phyloP scores from a whole-genome alignment of 2,329 filamentous ascomycete species.

The Xylariaceae sp. region DNA sequence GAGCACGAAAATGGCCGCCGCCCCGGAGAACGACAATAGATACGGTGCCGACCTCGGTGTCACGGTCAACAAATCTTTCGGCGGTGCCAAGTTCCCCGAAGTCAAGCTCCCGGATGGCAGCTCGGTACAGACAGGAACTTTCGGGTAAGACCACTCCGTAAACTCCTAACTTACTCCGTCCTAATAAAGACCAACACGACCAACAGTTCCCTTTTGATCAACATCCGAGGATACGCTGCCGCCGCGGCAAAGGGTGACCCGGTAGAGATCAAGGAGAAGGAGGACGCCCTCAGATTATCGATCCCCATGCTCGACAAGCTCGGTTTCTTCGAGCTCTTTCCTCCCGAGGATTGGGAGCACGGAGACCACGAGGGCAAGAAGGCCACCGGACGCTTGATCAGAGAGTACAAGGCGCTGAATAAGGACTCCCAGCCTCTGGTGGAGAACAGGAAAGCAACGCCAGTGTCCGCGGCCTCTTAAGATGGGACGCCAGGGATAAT shows the following conservation, averaged over 20 bases:
- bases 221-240: slow-evolving; percentile 26
- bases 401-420: slow-evolving; percentile 18
- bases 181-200: too few species aligned
- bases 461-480: too few species aligned
- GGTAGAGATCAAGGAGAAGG: slow-evolving; percentile 14
- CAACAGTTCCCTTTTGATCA: slow-evolving; percentile 19
- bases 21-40: too few species aligned
- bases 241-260: slow-evolving; percentile 22
- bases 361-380: slow-evolving; percentile 25
- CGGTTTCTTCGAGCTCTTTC: slow-evolving; percentile 28
- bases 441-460: too few species aligned
- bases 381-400: slow-evolving; percentile 22
- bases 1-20: too few species aligned
- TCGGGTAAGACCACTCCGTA: slow-evolving; percentile 19
- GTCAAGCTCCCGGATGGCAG: slow-evolving; percentile 28
- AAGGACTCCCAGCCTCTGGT: slow-evolving; percentile 22
- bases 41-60: too few species aligned
- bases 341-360: slow-evolving; percentile 26
- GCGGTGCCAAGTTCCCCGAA: slow-evolving; percentile 26
- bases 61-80: too few species aligned
- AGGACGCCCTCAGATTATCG: slow-evolving; percentile 20
- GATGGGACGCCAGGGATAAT: too few species aligned
- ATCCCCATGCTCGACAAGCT: slow-evolving; percentile 26
- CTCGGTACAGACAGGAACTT: slow-evolving; percentile 30
- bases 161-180: too few species aligned